These are phyloP conservation scores for Salix brachista DNA, from an alignment of 345 rosid species.

Conservation along the genomic window DNA sequence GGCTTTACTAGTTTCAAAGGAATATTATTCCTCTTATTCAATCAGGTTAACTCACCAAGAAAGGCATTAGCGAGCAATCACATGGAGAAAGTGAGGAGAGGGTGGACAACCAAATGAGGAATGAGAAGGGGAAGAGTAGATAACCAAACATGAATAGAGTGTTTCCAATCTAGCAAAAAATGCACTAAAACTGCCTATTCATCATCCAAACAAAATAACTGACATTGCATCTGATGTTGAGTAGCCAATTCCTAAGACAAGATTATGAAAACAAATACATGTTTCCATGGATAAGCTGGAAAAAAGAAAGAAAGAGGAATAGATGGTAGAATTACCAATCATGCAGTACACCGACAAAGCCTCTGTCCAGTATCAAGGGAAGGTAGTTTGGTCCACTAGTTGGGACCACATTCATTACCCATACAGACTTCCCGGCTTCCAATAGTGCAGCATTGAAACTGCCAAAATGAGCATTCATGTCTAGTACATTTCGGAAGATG, in stretches of 20 bases:
- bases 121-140: background rate
- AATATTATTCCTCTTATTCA: background rate
- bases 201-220: background rate
- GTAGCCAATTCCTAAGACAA: background rate
- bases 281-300: background rate
- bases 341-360: constrained; percentile 84
- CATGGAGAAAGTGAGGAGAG: background rate
- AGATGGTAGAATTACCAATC: constrained; percentile 62
- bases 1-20: background rate
- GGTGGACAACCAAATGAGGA: background rate
- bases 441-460: constrained; percentile 82
- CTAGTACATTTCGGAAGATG: constrained; percentile 92
- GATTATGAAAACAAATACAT: background rate
- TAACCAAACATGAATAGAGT: background rate
- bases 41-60: background rate
- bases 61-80: background rate
- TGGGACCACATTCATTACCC: constrained; percentile 99
- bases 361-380: constrained; percentile 85
- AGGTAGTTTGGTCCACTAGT: constrained; percentile 77
- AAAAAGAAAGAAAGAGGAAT: background rate
- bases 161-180: background rate
- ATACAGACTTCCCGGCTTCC: constrained; percentile 74
- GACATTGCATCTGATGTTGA: background rate
- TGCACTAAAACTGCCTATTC: background rate
- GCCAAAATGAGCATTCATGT: constrained; percentile 94